Evolutionary conservation across 805 yeast genomes (phyloP), one percentile per base, ranked within the genome.

Genomic region (Helenozyma rhizophorensis): DNA sequence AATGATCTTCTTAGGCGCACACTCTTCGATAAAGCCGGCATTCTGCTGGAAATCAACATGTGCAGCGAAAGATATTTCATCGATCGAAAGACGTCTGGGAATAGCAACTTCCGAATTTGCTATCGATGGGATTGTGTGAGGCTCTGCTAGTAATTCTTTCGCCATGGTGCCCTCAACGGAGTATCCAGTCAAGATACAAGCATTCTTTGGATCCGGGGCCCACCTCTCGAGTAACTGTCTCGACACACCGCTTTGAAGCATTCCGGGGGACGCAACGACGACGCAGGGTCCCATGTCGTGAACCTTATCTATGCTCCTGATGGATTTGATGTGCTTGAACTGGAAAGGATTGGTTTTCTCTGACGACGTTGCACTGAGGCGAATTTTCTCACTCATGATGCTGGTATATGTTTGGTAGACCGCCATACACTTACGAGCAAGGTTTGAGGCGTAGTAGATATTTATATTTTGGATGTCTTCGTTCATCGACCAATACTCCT

Each of bases 91-190:
- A 43, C 97, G 72, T 51, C 98, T 77, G 4, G 97, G 97, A 25
- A 93, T 82, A 38, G 78, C 74, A 13, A 80, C 63, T 40, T 88
- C 96, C 0, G 95, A 85, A 45, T 85, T 86, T n/a, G 70, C 65
- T 15, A 78, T 64, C 0, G 97, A 82, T 1, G 93, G 94, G 30
- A 93, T 86, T n/a, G 86, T 83, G 23, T 77, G 76, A 1, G 99
- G 98, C 48, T 89, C 97, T 16, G 87, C 76, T 43, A 93, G 66
- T 17, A 93, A 65, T 34, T 76, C 83, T 53, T 90, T 93, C 0
- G 98, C 99, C 86, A 93, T 78, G 1, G 98, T 93, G 13, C 99
- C 99, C 54, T 93, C 99, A 7, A 93, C 95, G 6, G 97, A 89
- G 58, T 93, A 93, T 65, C 99, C 99, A 0, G 99, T 93, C 54